Base-by-base conservation (phyloP, 805 yeast species). In the Ogataea nakhonphanomensis region DNA sequence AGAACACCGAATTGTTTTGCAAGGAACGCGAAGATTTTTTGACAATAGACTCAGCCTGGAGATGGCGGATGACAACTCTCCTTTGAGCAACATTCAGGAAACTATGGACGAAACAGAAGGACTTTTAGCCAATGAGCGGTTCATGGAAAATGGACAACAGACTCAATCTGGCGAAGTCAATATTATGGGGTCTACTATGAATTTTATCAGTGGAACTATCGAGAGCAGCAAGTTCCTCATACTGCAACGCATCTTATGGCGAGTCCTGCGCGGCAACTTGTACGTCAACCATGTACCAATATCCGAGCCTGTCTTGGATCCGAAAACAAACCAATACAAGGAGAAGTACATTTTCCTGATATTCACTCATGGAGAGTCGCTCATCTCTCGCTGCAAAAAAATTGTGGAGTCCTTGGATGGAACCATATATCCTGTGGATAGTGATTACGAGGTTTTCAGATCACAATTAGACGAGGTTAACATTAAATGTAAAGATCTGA, bases 361-460 rank as follows among this genome's bases (percentile, higher is more conserved):
- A 25, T 90, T 91, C 58, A 85, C 97, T 13, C 98, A 93, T 64
- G 99, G 99, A 56, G 67, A 76, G 14, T 69, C 78, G 33, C 71
- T 93, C 41, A 64, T 83, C 37, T 70, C 71, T 46, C 79, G 87
- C 58, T 86, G 89, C 39, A 78, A 71, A 54, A 81, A 78, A 58
- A 85, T 93, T 34, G 79, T 91, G 35, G 96, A 89, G 50, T 87
- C 98, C 1, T 71, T 93, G 48, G 96, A 87, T 52, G 97, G 96
- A 8, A 76, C 73, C 37, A 65, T 88, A 8, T 84, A 75, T 58
- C 71, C 76, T 7, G 79, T 84, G 24, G 81, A 78, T 45, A 55
- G 57, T 31, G 59, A 64, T 35, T 56, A 62, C 35, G 57, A 55
- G 2, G 42, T 54, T 30, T 70, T 78, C 46, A 74, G 74, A 53